Percentiles rank a stretch among this genome's conserved stretches.
Evolutionary conservation across 305 asterid species (phyloP).

Genomic region (Fraxinus paxiana): DNA sequence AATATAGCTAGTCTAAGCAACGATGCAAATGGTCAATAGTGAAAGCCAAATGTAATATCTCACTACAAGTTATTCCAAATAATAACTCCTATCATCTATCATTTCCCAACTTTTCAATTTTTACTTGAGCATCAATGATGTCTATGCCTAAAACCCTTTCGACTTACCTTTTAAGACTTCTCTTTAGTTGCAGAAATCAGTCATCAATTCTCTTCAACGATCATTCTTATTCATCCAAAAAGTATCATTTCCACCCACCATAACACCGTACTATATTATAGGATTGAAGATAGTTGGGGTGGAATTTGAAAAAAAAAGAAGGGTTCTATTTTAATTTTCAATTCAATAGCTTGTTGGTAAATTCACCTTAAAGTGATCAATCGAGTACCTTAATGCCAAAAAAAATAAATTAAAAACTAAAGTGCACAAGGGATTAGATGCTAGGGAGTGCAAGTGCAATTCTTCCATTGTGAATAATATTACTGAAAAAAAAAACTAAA

Average conservation of each 20-base stretch:
- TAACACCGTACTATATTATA: neutral
- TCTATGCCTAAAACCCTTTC: neutral
- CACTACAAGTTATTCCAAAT: neutral
- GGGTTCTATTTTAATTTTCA: neutral
- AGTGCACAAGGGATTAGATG: neutral
- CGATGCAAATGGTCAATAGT: neutral
- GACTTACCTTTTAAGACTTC: neutral
- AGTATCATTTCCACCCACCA: neutral
- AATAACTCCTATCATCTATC: neutral
- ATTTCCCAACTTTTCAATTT: neutral
- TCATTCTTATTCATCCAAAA: neutral
- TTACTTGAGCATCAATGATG: neutral
- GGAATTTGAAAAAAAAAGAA: neutral
- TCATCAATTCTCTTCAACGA: neutral
- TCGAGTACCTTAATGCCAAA: neutral
- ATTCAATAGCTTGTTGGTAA: neutral
- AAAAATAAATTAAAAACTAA: neutral
- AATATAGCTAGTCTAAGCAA: neutral
- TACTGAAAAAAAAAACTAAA: neutral
- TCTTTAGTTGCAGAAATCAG: neutral
- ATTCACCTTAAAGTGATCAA: neutral
- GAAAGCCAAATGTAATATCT: neutral
- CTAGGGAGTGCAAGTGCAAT: neutral
- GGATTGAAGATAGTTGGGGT: neutral
- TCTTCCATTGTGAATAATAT: neutral